Base-by-base conservation (phyloP, 345 rosid species). In the Litchi chinensis region DNA sequence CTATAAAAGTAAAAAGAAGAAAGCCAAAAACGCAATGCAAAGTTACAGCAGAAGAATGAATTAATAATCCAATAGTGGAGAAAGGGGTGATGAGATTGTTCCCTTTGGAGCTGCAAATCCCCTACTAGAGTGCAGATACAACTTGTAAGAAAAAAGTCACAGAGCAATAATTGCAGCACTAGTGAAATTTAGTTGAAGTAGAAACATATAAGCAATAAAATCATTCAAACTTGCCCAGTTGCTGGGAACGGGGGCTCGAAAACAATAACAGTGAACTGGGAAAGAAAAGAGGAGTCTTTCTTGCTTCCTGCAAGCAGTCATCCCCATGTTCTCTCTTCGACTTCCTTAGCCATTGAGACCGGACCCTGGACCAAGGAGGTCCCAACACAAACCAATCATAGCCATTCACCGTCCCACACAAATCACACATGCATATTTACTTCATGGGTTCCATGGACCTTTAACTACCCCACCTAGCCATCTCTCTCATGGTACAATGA, bases 361-460 rank as follows among this genome's bases (percentile, higher is more conserved):
- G 62, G 76, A 59, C 74, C 75, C 54, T 46, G 62, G 76, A 59
- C 74, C 75, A 15, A 77, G 57, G 18, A 88, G 89, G 93, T 83
- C 93, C 92, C 90, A 79, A 76, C 70, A 37, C 44, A 73, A 60
- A 76, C 82, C 83, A 85, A 81, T 75, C 86, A 63, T 83, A 80
- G 52, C 68, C 84, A 70, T 80, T 84, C 86, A 68, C 71, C 71
- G 65, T 68, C 82, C 77, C 79, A 80, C 76, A 88, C 76, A 89
- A 40, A 83, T 80, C 80, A 79, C 80, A 77, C 84, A 83, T 22
- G 71, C 78, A 84, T 65, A 82, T 83, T 86, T 81, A 76, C 15
- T 70, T 86, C 88, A 80, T 83, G 63, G 81, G 88, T 28, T 73
- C 40, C 12, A 43, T 26, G 91, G 87, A 77, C 90, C 86, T 86